Evolutionary conservation across 148 eudicot species (phyloP).

Genomic region (Pharnaceum exiguum): DNA sequence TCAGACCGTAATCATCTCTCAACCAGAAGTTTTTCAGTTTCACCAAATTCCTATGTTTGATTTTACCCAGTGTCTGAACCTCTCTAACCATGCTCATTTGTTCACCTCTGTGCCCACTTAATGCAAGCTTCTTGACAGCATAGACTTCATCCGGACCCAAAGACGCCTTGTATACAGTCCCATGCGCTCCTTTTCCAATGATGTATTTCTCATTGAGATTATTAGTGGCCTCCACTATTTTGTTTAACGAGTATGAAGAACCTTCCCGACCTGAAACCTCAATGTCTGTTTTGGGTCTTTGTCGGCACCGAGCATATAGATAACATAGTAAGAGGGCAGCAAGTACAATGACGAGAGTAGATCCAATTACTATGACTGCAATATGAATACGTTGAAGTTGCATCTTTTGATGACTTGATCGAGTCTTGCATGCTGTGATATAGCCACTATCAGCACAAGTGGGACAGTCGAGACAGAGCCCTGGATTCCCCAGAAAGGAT

Average conservation of each 20-base stretch:
- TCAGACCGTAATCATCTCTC: slow-evolving; percentile 56
- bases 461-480: slow-evolving; percentile 40
- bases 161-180: slow-evolving; percentile 63
- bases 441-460: slow-evolving; percentile 21
- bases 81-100: slow-evolving; percentile 62
- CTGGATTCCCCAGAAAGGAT: slow-evolving; percentile 51
- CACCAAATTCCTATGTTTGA: slow-evolving; percentile 65
- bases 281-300: slow-evolving; percentile 18
- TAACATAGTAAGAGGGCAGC: slow-evolving; percentile 29
- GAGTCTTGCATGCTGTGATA: slow-evolving; percentile 31
- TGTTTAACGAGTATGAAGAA: slow-evolving; percentile 34
- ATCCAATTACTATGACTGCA: slow-evolving; percentile 43
- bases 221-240: slow-evolving; percentile 57
- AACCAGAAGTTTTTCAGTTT: slow-evolving; percentile 58
- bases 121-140: slow-evolving; percentile 65
- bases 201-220: slow-evolving; percentile 51
- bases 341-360: slow-evolving; percentile 29
- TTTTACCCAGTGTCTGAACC: slow-evolving; percentile 59
- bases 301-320: slow-evolving; percentile 14
- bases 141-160: slow-evolving; percentile 48
- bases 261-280: slow-evolving; percentile 38
- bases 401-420: slow-evolving; percentile 8
- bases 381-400: slow-evolving; percentile 22
- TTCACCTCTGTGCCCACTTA: slow-evolving; percentile 32
- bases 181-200: slow-evolving; percentile 86